Evolutionary conservation across 257 asterid genomes (phyloP).

Genomic region (Schizonepeta tenuifolia): DNA sequence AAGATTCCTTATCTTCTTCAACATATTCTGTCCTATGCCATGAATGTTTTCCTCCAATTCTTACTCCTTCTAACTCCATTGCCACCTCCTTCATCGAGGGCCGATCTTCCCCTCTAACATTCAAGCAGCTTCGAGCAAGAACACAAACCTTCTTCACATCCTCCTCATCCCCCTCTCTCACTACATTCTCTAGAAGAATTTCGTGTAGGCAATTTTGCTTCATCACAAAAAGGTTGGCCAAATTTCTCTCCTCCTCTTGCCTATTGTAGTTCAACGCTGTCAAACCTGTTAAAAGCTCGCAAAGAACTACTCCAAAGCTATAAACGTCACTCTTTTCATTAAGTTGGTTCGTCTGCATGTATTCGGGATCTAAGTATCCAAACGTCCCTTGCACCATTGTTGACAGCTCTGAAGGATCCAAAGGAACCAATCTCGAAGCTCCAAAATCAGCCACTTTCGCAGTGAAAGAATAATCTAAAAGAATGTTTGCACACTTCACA

Average conservation of each 20-base stretch:
- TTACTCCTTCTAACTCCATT: constrained; percentile 29
- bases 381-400: constrained; percentile 47
- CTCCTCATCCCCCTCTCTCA: constrained; percentile 23
- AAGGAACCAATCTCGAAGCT: constrained; percentile 38
- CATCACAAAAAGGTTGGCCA: constrained; percentile 28
- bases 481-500: constrained; percentile 42
- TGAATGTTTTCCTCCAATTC: not conserved
- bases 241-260: constrained; percentile 28
- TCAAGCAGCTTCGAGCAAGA: constrained; percentile 35
- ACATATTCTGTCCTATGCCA: constrained; percentile 7
- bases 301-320: constrained; percentile 42
- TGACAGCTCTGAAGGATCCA: constrained; percentile 26
- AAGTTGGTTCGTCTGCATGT: constrained; percentile 34
- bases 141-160: constrained; percentile 26
- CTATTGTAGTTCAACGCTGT: constrained; percentile 10
- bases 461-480: constrained; percentile 34
- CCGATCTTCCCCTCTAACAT: constrained; percentile 27
- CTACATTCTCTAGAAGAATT: constrained; percentile 31
- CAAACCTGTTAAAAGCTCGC: constrained; percentile 31
- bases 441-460: constrained; percentile 44
- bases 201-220: constrained; percentile 11
- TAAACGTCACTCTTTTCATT: constrained; percentile 48
- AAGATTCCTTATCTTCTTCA: constrained; percentile 23
- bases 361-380: constrained; percentile 49
- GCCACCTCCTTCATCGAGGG: constrained; percentile 34